Evolutionary conservation across 1,139 yeast species (phyloP), one percentile per base, ranked within the genome.

Genomic region (Saccharomyces hybrid): DNA sequence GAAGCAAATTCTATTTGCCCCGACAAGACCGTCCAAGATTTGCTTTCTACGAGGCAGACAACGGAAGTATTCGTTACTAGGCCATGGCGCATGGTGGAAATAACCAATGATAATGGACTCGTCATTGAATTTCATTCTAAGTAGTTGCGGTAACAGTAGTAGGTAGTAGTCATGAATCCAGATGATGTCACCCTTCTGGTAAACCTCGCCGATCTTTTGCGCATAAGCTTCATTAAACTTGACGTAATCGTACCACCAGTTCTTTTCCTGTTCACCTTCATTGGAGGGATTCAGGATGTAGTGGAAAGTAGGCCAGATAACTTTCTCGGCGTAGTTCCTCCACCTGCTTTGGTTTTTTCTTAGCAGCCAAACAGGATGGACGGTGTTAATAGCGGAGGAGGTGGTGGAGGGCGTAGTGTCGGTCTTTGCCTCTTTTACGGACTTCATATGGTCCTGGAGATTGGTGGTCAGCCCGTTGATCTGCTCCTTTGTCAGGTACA

Each of bases 151-250:
- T 56, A 93, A 75, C 54, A 93, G 73, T 61, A 91, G 72, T 59
- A 93, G 75, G 66, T 93, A 90, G 73, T 90, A 91, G 73, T 93
- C 99, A 73, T 93, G 98, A 59, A 93, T 79, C 96, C 97, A 89
- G 58, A 93, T 86, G 51, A 95, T 79, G 69, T 93, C 99, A 49
- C 99, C 99, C 2, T 93, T 90, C 61, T 81, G 74, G 69, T 90
- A 93, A 46, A 88, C 77, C 51, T 79, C 75, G 61, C 82, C 78
- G 60, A 93, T 84, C 62, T 82, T 86, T 59, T 88, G 82, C 53
- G 95, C 89, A 69, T 88, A 93, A 6, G 91, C 91, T 70, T 90
- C 96, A 70, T 95, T 93, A 73, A 90, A 85, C 66, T 80, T 82
- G 53, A 89, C 95, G 67, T 93, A 95, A 68, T 88, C 96, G 66